Percentiles rank a stretch among this genome's conserved stretches.
Conservation (phyloP, 1,284 basidiomycete species). For the Ustilago lituana region DNA sequence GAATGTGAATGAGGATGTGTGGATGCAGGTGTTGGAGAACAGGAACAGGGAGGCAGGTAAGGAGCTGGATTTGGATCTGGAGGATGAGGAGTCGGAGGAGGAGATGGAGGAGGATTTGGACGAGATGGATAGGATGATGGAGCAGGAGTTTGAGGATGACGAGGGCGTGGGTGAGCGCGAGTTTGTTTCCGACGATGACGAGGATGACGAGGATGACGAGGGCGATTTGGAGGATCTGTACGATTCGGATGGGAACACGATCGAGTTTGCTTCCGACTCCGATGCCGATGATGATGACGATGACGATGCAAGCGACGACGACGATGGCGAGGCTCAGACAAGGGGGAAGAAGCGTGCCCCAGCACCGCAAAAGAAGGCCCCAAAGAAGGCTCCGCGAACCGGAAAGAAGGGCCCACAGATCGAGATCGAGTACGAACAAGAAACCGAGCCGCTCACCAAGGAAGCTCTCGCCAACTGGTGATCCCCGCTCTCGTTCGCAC, state of each 20-base stretch:
- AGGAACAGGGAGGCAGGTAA: constrained; percentile 31
- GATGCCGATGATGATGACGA: constrained; percentile 39
- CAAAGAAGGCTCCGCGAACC: not conserved
- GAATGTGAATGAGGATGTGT: constrained; percentile 97
- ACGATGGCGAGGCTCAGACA: constrained; percentile 6
- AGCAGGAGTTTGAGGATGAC: constrained; percentile 59
- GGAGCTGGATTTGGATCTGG: constrained; percentile 55
- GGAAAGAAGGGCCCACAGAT: constrained; percentile 73
- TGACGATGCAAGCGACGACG: constrained; percentile 25
- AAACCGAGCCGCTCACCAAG: constrained; percentile 76
- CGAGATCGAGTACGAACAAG: constrained; percentile 88
- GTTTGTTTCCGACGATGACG: constrained; percentile 64
- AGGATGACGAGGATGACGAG: constrained; percentile 49
- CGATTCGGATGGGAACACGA: constrained; percentile 36
- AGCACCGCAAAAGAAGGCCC: not conserved
- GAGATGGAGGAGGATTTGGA: constrained; percentile 62
- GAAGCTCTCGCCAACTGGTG: constrained; percentile 64
- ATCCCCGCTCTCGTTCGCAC: no score
- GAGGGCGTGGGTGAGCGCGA: constrained; percentile 58
- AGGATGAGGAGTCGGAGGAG: constrained; percentile 63
- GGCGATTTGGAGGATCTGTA: constrained; percentile 49
- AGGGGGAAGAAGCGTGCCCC: constrained; percentile 19
- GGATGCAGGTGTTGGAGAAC: constrained; percentile 73
- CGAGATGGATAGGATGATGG: constrained; percentile 57
- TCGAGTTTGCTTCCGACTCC: constrained; percentile 21